These are phyloP conservation scores for Rhizopogon vesiculosus DNA, from an alignment of 768 basidiomycete species.

Conservation along the genomic window DNA sequence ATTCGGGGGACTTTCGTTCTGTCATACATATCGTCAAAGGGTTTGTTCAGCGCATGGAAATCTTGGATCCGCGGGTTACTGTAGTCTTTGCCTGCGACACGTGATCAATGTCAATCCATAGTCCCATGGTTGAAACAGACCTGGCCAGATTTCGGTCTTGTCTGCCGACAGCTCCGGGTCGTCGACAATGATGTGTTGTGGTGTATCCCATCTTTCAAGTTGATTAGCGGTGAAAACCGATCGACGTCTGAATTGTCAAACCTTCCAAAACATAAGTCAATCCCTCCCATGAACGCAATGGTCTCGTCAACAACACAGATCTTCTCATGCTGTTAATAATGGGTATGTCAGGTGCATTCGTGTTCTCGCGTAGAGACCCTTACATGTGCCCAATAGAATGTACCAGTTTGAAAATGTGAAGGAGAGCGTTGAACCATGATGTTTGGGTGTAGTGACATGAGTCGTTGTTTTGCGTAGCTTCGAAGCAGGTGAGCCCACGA, in stretches of 20 bases:
- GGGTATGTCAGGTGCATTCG: background rate
- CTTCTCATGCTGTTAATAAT: constrained; percentile 78
- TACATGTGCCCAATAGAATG: constrained; percentile 98
- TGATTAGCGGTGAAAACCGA: background rate
- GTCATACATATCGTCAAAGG: constrained; percentile 94
- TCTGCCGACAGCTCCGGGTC: constrained; percentile 64
- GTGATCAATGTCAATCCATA: background rate
- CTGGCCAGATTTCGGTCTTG: constrained; percentile 80
- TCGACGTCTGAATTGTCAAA: constrained; percentile 15
- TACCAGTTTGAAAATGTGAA: constrained; percentile 95
- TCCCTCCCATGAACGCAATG: constrained; percentile 96
- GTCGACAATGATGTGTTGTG: constrained; percentile 88
- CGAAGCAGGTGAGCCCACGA: constrained; percentile 4
- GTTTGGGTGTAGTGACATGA: constrained; percentile 81
- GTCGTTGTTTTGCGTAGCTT: constrained; percentile 82
- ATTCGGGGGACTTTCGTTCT: constrained; percentile 84
- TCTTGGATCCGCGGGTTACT: constrained; percentile 86
- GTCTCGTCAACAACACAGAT: constrained; percentile 95
- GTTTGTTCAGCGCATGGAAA: constrained; percentile 83
- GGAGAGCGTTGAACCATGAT: constrained; percentile 97
- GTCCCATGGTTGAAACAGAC: constrained; percentile 29
- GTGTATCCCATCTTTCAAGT: constrained; percentile 81
- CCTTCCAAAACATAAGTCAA: constrained; percentile 93
- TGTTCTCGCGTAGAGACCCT: constrained; percentile 19
- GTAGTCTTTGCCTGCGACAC: constrained; percentile 79